Conservation (phyloP, 2,329 filamentous ascomycete genomes). For the Tetracladium maxilliforme region DNA sequence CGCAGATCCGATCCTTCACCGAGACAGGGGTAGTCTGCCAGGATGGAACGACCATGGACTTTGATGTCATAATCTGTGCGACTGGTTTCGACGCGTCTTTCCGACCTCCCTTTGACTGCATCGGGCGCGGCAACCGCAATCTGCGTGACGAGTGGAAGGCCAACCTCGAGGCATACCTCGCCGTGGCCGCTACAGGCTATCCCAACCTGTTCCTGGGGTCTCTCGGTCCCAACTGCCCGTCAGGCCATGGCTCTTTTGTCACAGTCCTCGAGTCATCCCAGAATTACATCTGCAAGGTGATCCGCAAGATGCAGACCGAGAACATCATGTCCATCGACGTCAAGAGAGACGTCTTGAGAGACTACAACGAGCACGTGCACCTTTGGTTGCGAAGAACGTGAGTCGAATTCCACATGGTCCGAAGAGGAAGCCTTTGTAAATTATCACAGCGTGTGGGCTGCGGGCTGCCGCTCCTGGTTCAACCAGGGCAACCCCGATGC, state of each 20-base stretch:
- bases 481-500: constrained; percentile 26
- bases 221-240: constrained; percentile 13
- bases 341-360: constrained; percentile 17
- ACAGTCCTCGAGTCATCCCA: constrained; percentile 16
- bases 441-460: constrained; percentile 22
- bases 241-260: constrained; percentile 14
- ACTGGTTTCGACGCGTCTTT: constrained; percentile 18
- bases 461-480: constrained; percentile 28
- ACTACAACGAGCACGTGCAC: constrained; percentile 23
- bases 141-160: constrained; percentile 7
- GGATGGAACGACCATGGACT: too few relatives aligned
- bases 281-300: constrained; percentile 18
- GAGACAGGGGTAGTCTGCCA: too few relatives aligned
- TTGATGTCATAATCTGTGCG: constrained; percentile 21
- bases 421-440: too few relatives aligned
- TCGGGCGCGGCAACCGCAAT: constrained; percentile 5
- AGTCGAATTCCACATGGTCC: constrained; percentile 25
- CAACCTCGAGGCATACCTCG: constrained; percentile 8
- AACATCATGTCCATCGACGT: constrained; percentile 17
- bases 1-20: too few relatives aligned
- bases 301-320: constrained; percentile 16
- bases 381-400: too few relatives aligned
- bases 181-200: constrained; percentile 8
- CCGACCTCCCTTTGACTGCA: too few relatives aligned
- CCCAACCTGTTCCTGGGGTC: constrained; percentile 11